Evolutionary conservation across 257 asterid genomes (phyloP), one percentile per base, ranked within the genome.

Genomic region (Lithospermum erythrorhizon): DNA sequence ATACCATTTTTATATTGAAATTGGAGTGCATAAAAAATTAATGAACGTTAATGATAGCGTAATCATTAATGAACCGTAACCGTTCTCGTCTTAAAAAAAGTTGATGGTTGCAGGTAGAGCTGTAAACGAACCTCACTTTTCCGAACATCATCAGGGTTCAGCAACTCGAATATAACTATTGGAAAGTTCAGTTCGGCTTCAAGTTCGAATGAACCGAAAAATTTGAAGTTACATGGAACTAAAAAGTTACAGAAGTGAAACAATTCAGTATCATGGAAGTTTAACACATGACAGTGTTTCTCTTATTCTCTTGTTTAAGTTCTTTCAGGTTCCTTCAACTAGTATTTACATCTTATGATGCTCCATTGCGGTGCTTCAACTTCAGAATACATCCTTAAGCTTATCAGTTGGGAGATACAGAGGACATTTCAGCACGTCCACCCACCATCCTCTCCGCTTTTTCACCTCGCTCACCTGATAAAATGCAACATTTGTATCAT

Each of bases 371-470:
- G 49, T 41, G 49, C 49, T 41, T 41, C 17, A n/a, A n/a, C 17
- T 9, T 2, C 5, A 8, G 49, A 41, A 11, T 14, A 41, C 18
- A 14, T 41, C 17, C 49, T 11, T 11, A 14, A 13, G 18, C 17
- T 41, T 3, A 56, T 45, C 51, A 57, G 27, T 61, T 65, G 21
- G 70, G 21, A 45, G 37, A 24, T 11, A 41, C n/a, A 51, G 90
- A 53, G 64, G 55, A 65, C 86, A 90, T 82, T 59, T 90, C 98
- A 23, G 87, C 65, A 24, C 86, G 73, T 54, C 95, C 98, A 14
- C 95, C 98, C 64, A 63, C 64, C 96, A 90, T 90, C 82, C 96
- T 87, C 78, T 87, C 95, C 6, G 85, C 98, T 68, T 64, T 66
- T 63, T 78, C 89, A 68, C 96, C 98, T 25, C 98, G 81, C 78